phyloP scores from a whole-genome alignment of 106 monocot genomes.

The Dendrobium officinale region DNA sequence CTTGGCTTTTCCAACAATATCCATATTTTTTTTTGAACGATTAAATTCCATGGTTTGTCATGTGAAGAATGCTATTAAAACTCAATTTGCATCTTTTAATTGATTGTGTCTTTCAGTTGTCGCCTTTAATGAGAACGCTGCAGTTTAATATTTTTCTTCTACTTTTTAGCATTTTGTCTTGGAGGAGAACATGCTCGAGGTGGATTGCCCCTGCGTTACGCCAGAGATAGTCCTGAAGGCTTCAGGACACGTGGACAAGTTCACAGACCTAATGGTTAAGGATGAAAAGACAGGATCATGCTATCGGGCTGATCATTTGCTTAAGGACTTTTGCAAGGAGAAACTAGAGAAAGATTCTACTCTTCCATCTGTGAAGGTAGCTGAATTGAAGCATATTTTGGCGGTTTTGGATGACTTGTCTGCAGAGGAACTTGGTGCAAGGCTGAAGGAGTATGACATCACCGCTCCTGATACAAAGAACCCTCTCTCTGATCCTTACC shows the following conservation, averaged over 20 bases:
- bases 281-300: slow-evolving; percentile 91
- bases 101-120: background rate
- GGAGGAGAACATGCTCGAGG: slow-evolving; percentile 95
- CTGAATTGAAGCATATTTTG: slow-evolving; percentile 65
- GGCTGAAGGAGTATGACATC: slow-evolving; percentile 84
- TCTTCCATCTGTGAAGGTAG: slow-evolving; percentile 49
- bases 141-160: background rate
- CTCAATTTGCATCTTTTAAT: background rate
- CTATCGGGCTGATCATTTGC: slow-evolving; percentile 87
- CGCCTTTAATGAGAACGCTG: background rate
- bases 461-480: slow-evolving; percentile 86
- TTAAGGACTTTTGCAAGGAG: slow-evolving; percentile 92
- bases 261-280: slow-evolving; percentile 97
- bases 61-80: background rate
- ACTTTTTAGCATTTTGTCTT: slow-evolving; percentile 79
- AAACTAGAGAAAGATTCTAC: slow-evolving; percentile 86
- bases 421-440: slow-evolving; percentile 61
- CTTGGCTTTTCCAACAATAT: background rate
- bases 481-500: slow-evolving; percentile 83
- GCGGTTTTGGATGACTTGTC: slow-evolving; percentile 79
- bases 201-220: slow-evolving; percentile 92
- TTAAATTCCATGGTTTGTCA: background rate
- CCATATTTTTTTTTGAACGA: background rate
- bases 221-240: slow-evolving; percentile 85
- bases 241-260: slow-evolving; percentile 94